Evolutionary conservation across 192 early-diverging fungal species (phyloP).

Genomic region (Podila minutissima): DNA sequence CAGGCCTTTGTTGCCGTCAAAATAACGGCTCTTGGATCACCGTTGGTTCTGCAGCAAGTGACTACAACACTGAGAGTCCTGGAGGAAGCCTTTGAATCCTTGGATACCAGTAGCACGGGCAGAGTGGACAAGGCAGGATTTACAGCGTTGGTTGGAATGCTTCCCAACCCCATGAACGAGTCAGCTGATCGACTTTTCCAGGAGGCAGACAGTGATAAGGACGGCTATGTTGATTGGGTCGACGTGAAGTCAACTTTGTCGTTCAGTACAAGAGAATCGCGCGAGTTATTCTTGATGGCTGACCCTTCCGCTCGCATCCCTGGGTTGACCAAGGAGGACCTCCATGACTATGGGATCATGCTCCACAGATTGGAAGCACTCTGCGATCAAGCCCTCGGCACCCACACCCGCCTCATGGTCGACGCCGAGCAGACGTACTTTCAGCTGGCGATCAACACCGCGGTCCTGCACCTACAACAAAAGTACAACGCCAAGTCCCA

Average conservation of each 20-base stretch:
- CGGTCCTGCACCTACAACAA: constrained; percentile 74
- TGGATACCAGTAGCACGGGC: constrained; percentile 45
- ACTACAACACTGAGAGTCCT: constrained; percentile 63
- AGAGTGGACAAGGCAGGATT: constrained; percentile 50
- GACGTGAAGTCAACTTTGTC: constrained; percentile 74
- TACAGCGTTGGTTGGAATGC: constrained; percentile 32
- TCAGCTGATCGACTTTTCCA: constrained; percentile 52
- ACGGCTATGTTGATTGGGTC: constrained; percentile 73
- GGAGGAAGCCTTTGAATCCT: constrained; percentile 56
- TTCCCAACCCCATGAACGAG: constrained; percentile 26
- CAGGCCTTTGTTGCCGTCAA: constrained; percentile 89
- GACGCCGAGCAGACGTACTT: constrained; percentile 97
- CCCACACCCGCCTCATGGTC: constrained; percentile 81
- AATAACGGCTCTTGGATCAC: constrained; percentile 85
- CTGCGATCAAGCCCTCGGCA: constrained; percentile 66
- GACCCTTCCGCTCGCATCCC: constrained; percentile 13
- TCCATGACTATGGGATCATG: constrained; percentile 75
- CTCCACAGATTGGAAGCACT: constrained; percentile 77
- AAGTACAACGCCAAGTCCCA: constrained; percentile 70
- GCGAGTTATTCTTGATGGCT: constrained; percentile 51
- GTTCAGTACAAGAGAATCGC: constrained; percentile 64
- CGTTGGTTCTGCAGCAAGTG: constrained; percentile 77
- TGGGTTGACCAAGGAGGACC: constrained; percentile 62
- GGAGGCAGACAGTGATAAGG: constrained; percentile 59
- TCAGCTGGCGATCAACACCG: constrained; percentile 91